These are phyloP conservation scores for Goffeauzyma gilvescens DNA, from an alignment of 768 basidiomycete genomes.

Conservation along the genomic window DNA sequence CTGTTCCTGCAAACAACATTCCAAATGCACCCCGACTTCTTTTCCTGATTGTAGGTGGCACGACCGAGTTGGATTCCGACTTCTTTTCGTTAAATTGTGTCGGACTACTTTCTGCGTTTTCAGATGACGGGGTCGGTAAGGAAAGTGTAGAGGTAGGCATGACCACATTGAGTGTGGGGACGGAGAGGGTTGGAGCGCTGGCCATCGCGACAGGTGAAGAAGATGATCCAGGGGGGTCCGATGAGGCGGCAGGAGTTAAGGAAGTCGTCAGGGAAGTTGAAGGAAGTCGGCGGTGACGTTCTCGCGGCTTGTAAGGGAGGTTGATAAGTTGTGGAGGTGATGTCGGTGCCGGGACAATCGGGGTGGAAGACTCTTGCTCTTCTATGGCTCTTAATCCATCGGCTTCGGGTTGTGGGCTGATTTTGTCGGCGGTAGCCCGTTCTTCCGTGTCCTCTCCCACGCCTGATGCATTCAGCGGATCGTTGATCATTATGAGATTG, in stretches of 20 bases:
- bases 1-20: no score
- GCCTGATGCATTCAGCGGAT: no score
- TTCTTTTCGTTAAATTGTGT: slow-evolving; percentile 2
- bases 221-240: background rate
- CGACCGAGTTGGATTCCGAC: slow-evolving; percentile 17
- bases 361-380: no score
- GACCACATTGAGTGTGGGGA: background rate
- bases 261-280: slow-evolving; percentile 11
- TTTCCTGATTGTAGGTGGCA: slow-evolving; percentile 3
- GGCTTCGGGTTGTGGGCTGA: no score
- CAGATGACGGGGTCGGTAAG: slow-evolving; percentile 4
- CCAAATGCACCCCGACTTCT: no score
- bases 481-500: no score
- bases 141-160: slow-evolving; percentile 1
- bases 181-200: background rate
- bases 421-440: no score
- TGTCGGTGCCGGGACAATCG: no score
- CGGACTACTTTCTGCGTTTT: background rate
- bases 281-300: slow-evolving; percentile 15
- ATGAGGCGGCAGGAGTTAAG: no score
- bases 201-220: slow-evolving; percentile 1
- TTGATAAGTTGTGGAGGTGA: no score
- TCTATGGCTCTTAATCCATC: no score
- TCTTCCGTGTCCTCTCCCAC: no score
- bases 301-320: slow-evolving; percentile 28